A percentile compares a stretch with the other conserved stretches of the same genome.
Evolutionary conservation across 495 filamentous ascomycete species (phyloP).

Genomic region (Penicillium samsonianum): DNA sequence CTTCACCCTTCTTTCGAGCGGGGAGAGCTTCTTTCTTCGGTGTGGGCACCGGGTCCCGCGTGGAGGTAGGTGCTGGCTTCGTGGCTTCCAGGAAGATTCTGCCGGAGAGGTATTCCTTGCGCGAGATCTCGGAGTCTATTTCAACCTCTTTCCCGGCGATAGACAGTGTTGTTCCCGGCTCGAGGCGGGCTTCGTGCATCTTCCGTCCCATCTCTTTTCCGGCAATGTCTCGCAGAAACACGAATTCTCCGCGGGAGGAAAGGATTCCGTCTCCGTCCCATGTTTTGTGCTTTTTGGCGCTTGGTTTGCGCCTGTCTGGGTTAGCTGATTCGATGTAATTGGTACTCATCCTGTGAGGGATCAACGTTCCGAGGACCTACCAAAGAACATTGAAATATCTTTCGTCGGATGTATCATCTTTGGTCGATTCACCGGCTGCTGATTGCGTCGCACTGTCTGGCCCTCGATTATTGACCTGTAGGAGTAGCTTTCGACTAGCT

Average conservation of each 20-base stretch:
- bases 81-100: conserved; percentile 46
- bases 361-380: conserved; percentile 35
- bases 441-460: conserved; percentile 16
- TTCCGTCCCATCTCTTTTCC: conserved; percentile 68
- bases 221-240: conserved; percentile 61
- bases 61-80: conserved; percentile 9
- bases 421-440: neutral
- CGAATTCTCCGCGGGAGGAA: conserved; percentile 56
- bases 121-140: conserved; percentile 64
- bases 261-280: conserved; percentile 86
- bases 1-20: conserved; percentile 18
- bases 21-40: conserved; percentile 29
- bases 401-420: conserved; percentile 31
- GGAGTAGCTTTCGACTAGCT: conserved; percentile 30
- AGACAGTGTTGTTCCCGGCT: conserved; percentile 63
- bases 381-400: conserved; percentile 70
- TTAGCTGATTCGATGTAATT: conserved; percentile 1
- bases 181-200: conserved; percentile 54
- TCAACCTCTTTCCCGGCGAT: conserved; percentile 75
- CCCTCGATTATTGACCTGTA: conserved; percentile 35
- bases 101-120: conserved; percentile 63
- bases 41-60: neutral
- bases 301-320: conserved; percentile 65
- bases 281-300: conserved; percentile 79
- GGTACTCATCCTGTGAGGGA: neutral